Percentiles rank a stretch among this genome's conserved stretches.
Conservation (phyloP, 768 basidiomycete genomes). For the Mycena vulgaris region DNA sequence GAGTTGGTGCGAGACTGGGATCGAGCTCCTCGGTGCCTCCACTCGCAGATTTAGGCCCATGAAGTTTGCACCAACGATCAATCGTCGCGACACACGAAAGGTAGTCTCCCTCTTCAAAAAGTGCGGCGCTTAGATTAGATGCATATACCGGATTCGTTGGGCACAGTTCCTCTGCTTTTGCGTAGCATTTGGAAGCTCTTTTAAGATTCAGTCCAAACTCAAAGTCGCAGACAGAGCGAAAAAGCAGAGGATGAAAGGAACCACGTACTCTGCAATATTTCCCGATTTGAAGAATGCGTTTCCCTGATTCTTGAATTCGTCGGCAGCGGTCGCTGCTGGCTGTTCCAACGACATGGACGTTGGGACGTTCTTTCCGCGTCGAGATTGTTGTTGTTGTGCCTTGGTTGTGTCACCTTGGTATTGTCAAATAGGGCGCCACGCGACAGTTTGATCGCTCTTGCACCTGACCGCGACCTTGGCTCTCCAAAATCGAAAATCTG, state of each 20-base stretch:
- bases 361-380: not conserved
- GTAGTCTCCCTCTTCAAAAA: constrained; percentile 29
- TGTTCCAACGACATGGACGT: constrained; percentile 1
- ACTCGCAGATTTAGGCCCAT: not conserved
- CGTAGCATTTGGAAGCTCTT: constrained; percentile 26
- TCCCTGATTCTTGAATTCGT: constrained; percentile 16
- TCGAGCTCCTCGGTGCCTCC: not conserved
- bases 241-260: not conserved
- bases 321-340: not conserved
- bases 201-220: not conserved
- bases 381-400: constrained; percentile 7
- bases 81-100: constrained; percentile 9
- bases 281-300: constrained; percentile 21
- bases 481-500: too few species aligned
- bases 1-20: not conserved
- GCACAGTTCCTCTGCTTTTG: constrained; percentile 12
- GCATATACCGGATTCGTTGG: constrained; percentile 12
- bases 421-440: constrained; percentile 12
- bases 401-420: too few species aligned
- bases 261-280: constrained; percentile 6
- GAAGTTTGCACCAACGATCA: constrained; percentile 22
- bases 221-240: not conserved
- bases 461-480: constrained; percentile 29
- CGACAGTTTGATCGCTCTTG: constrained; percentile 2
- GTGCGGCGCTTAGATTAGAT: constrained; percentile 21